A percentile compares a stretch with the other conserved stretches of the same genome.
These are phyloP conservation scores for Bimuria novae-zelandiae DNA, from an alignment of 2,329 filamentous ascomycete genomes.

Conservation along the genomic window DNA sequence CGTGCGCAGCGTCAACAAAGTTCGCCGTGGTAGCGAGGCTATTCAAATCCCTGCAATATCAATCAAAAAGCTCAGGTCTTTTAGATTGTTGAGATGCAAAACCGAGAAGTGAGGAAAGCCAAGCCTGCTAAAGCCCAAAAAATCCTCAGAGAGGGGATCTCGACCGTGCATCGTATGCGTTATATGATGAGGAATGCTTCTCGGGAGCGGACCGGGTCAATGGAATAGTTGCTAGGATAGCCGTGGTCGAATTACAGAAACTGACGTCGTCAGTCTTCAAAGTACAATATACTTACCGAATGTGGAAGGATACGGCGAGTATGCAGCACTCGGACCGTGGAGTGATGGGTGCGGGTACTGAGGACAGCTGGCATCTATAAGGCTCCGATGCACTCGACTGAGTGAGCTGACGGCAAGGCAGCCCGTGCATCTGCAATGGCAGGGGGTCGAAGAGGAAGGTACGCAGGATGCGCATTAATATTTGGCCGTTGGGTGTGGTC, in stretches of 20 bases:
- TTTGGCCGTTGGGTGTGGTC: not conserved
- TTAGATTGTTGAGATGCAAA: slow-evolving; percentile 4
- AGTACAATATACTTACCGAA: not conserved
- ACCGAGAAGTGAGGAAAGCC: slow-evolving; percentile 5
- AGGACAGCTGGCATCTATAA: slow-evolving; percentile 1
- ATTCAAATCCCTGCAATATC: slow-evolving; percentile 7
- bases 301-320: not conserved
- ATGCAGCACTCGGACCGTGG: not conserved
- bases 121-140: slow-evolving; percentile 8
- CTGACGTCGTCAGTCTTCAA: not conserved
- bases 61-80: slow-evolving; percentile 1
- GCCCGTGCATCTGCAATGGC: slow-evolving; percentile 1
- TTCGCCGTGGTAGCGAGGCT: slow-evolving; percentile 9
- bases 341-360: not conserved
- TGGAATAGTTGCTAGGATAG: slow-evolving; percentile 12
- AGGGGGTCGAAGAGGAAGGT: not conserved
- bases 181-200: not conserved
- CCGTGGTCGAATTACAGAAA: not conserved
- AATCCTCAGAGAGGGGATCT: slow-evolving; percentile 1
- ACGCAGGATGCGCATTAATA: not conserved
- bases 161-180: slow-evolving; percentile 4
- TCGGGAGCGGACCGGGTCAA: slow-evolving; percentile 14
- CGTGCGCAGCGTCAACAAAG: slow-evolving; percentile 10
- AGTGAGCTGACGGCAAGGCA: not conserved
- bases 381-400: not conserved